Evolutionary conservation across 495 filamentous ascomycete genomes (phyloP), one percentile per base, ranked within the genome.

Genomic region (Saxispiralis lemnorum): DNA sequence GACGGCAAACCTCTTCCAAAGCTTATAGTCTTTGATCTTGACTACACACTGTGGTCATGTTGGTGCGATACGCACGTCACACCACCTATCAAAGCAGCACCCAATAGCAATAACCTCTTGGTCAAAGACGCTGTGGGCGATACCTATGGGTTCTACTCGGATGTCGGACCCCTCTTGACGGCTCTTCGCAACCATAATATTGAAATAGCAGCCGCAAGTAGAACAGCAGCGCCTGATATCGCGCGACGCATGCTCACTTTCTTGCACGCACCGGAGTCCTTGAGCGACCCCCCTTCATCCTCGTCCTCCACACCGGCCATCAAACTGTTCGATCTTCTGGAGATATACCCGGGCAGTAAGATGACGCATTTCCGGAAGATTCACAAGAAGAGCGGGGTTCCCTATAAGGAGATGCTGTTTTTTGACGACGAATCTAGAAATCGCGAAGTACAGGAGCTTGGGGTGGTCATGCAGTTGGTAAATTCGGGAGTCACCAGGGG

Each of bases 1-100:
- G 87, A 97, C 60, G 76, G 75, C 44, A 71, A 74, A 0, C 81
- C 84, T 1, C 75, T 97, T 2, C 89, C 89, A 0, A 83, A 79
- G 49, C 63, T 92, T 47, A 71, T 97, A 48, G 79, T 81, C 44
- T 93, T 97, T 63, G 89, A 97, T 59, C 71, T 95, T 39, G 89
- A 97, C 67, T 95, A 93, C 66, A 97, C 89, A 0, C 69, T 97
- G 1, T 95, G 89, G 89, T 84, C 86, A 2, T 93, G 93, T 66
- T 97, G 88, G 86, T 77, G 85, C 2, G 89, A 95, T 65, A 93
- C 85, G 12, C 85, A 94, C 59, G 78, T 88, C 54, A 77, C 75
- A 41, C 71, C 81, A 10, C 88, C 89, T 0, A 65, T 97, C 39
- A 83, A 83, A 49, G 55, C 69, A 13, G 45, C 35, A 19, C 38